These are phyloP conservation scores for Cytospora chrysosperma DNA, from an alignment of 2,329 filamentous ascomycete species.

Conservation along the genomic window DNA sequence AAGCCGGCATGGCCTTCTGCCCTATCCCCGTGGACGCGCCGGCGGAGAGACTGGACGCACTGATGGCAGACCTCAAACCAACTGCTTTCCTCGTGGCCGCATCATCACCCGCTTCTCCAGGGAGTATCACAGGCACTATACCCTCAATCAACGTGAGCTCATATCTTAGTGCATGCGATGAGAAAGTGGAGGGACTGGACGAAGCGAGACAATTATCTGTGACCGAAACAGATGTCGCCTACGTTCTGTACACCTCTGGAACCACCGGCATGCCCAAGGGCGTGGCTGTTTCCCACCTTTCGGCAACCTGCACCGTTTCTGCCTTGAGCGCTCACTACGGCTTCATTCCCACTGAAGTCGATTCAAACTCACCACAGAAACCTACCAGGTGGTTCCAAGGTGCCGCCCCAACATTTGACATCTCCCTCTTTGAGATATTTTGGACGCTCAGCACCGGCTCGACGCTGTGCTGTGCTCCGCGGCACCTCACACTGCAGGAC, in stretches of 20 bases:
- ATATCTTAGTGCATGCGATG: neutral
- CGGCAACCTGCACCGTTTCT: constrained; percentile 32
- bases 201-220: neutral
- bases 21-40: constrained; percentile 39
- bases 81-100: constrained; percentile 28
- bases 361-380: constrained; percentile 29
- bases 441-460: constrained; percentile 14
- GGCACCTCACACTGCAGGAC: constrained; percentile 17
- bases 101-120: neutral
- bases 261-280: constrained; percentile 37
- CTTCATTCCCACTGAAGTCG: constrained; percentile 30
- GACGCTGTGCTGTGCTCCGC: constrained; percentile 14
- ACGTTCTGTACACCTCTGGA: constrained; percentile 37
- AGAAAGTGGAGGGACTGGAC: constrained; percentile 12
- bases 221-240: constrained; percentile 29
- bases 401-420: constrained; percentile 23
- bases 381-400: constrained; percentile 17
- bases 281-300: constrained; percentile 32
- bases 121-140: constrained; percentile 12
- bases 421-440: constrained; percentile 17
- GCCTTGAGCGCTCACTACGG: constrained; percentile 29
- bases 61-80: constrained; percentile 32
- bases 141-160: neutral
- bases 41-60: constrained; percentile 29
- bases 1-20: constrained; percentile 38